Evolutionary conservation across 2,329 filamentous ascomycete genomes (phyloP).

Genomic region (Lasiodiplodia theobromae): DNA sequence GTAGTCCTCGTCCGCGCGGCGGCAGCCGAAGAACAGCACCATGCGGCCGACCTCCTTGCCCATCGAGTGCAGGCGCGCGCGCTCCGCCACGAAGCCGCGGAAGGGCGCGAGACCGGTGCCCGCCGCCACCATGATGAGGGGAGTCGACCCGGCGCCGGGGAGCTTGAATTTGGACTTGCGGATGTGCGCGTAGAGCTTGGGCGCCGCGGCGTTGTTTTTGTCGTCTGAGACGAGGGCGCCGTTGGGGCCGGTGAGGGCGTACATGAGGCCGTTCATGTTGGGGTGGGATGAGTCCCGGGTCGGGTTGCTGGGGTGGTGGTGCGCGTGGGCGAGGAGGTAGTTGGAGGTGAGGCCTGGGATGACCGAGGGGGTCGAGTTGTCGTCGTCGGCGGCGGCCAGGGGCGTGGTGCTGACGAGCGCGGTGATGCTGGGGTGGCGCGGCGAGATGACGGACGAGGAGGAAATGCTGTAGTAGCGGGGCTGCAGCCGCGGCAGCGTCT

Average conservation of each 20-base stretch:
- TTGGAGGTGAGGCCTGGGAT: slow-evolving; percentile 50
- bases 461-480: slow-evolving; percentile 46
- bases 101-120: slow-evolving; percentile 54
- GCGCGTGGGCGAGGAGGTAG: slow-evolving; percentile 45
- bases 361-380: slow-evolving; percentile 10
- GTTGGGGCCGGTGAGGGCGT: slow-evolving; percentile 32
- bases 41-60: slow-evolving; percentile 65
- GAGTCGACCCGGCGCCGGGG: slow-evolving; percentile 53
- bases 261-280: slow-evolving; percentile 40
- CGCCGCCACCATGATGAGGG: slow-evolving; percentile 50
- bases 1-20: slow-evolving; percentile 61
- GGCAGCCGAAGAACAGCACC: slow-evolving; percentile 71
- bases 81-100: slow-evolving; percentile 52
- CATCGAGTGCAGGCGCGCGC: slow-evolving; percentile 49
- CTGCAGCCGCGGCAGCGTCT: slow-evolving; percentile 39
- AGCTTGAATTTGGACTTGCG: slow-evolving; percentile 55
- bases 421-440: slow-evolving; percentile 47
- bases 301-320: slow-evolving; percentile 31
- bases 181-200: slow-evolving; percentile 48
- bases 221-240: slow-evolving; percentile 32
- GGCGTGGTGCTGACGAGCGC: slow-evolving; percentile 48
- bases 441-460: slow-evolving; percentile 48
- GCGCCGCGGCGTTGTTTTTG: neutral
- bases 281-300: neutral
- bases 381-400: slow-evolving; percentile 32